Percentiles rank a stretch among this genome's conserved stretches.
phyloP scores from a whole-genome alignment of 768 basidiomycete species.

The Kwoniella dendrophila region DNA sequence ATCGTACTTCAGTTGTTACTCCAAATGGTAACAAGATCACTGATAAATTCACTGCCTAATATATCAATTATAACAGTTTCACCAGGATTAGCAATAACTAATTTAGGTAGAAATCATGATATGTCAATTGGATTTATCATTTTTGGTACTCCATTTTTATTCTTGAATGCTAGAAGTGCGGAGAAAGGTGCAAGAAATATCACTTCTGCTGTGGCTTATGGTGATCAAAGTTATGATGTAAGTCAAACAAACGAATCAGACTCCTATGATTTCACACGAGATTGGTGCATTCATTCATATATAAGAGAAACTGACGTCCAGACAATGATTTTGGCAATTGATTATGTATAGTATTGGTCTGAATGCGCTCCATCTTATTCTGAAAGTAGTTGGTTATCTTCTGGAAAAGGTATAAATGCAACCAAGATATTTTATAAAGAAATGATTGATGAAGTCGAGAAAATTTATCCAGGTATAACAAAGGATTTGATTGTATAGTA shows the following conservation, averaged over 20 bases:
- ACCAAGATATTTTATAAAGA: conserved; percentile 15
- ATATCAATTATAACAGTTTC: conserved; percentile 16
- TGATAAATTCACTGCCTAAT: conserved; percentile 13
- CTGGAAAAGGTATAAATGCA: conserved; percentile 14
- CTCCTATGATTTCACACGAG: neutral
- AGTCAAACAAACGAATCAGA: no score
- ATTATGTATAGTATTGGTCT: conserved; percentile 24
- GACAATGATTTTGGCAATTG: neutral
- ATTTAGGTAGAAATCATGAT: conserved; percentile 23
- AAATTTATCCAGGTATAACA: conserved; percentile 18
- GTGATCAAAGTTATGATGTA: conserved; percentile 20
- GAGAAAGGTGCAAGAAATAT: conserved; percentile 18
- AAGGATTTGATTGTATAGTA: neutral
- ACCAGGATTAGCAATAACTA: conserved; percentile 14
- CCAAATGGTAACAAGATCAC: conserved; percentile 16
- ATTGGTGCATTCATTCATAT: no score
- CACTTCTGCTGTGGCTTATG: conserved; percentile 14
- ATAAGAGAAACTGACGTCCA: neutral
- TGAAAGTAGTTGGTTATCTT: conserved; percentile 17
- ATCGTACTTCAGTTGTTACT: conserved; percentile 13
- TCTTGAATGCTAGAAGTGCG: conserved; percentile 14
- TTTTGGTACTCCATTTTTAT: neutral
- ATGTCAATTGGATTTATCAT: neutral
- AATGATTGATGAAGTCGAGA: conserved; percentile 18
- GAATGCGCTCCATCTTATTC: conserved; percentile 20